Percentiles rank a stretch among this genome's conserved stretches.
Conservation (phyloP, 129 eudicot species). For the Artemisia argyi region DNA sequence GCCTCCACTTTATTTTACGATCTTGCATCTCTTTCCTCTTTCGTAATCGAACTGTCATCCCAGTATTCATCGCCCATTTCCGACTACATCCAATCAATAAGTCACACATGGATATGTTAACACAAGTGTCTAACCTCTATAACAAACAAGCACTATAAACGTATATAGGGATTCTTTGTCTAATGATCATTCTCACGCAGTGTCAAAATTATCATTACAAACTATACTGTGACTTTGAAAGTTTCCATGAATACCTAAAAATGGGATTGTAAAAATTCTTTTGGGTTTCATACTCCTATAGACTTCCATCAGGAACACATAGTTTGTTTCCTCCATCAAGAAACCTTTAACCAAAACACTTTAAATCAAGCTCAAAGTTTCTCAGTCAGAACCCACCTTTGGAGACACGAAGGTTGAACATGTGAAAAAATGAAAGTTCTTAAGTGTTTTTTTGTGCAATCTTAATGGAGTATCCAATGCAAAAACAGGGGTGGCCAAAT, state of each 20-base stretch:
- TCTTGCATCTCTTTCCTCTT: constrained; percentile 77
- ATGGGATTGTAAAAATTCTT: neutral
- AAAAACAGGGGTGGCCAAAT: neutral
- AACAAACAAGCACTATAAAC: neutral
- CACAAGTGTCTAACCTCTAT: neutral
- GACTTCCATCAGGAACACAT: too few species aligned
- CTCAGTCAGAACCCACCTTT: too few species aligned
- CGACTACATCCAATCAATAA: constrained; percentile 8
- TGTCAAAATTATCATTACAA: neutral
- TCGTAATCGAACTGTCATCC: constrained; percentile 80
- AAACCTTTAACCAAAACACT: neutral
- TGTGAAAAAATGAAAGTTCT: neutral
- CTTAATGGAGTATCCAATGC: neutral
- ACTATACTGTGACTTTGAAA: neutral
- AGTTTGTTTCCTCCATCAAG: neutral
- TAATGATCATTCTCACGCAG: neutral
- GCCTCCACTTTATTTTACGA: constrained; percentile 68
- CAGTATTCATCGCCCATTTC: constrained; percentile 51
- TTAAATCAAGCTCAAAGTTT: too few species aligned
- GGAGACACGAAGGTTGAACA: too few species aligned
- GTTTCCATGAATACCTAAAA: neutral
- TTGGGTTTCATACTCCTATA: neutral
- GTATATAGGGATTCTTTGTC: neutral
- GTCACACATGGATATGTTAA: neutral
- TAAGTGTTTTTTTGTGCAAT: neutral